These are phyloP conservation scores for Alternaria brassicae DNA, from an alignment of 2,329 filamentous ascomycete genomes.

Conservation along the genomic window DNA sequence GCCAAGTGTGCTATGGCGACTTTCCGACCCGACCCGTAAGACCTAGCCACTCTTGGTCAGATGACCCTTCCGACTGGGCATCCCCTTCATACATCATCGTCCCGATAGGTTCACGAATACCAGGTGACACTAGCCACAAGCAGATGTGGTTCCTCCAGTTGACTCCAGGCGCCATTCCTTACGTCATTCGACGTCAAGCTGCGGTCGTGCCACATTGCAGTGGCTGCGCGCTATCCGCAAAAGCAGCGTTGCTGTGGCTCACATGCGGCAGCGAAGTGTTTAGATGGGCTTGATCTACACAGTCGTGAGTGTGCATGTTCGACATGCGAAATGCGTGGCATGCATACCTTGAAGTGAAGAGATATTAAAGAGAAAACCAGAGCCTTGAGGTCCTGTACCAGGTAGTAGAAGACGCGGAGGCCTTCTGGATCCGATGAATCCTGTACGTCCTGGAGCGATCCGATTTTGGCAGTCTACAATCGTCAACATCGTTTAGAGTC, in stretches of 20 bases:
- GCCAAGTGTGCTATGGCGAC: background rate
- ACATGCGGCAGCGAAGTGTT: conserved; percentile 8
- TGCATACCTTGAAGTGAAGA: conserved; percentile 86
- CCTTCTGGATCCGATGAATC: conserved; percentile 96
- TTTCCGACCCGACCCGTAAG: background rate
- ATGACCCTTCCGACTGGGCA: background rate
- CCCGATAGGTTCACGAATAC: background rate
- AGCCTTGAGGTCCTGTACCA: conserved; percentile 96
- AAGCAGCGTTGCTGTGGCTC: background rate
- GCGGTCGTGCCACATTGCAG: conserved; percentile 1
- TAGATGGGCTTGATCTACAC: conserved; percentile 74
- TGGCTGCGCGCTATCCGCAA: background rate
- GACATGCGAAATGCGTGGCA: background rate
- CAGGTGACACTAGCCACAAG: background rate
- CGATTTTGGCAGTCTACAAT: conserved; percentile 91
- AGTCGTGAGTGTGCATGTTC: conserved; percentile 10
- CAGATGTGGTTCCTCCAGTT: background rate
- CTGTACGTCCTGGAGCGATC: conserved; percentile 93
- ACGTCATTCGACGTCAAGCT: background rate
- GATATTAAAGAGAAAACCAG: conserved; percentile 96
- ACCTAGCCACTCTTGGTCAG: background rate
- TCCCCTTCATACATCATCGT: background rate
- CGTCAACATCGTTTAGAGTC: conserved; percentile 26
- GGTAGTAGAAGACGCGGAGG: conserved; percentile 96
- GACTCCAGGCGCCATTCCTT: conserved; percentile 3